Evolutionary conservation across 1,284 basidiomycete species (phyloP).

Genomic region (Sphaerobolus stellatus): DNA sequence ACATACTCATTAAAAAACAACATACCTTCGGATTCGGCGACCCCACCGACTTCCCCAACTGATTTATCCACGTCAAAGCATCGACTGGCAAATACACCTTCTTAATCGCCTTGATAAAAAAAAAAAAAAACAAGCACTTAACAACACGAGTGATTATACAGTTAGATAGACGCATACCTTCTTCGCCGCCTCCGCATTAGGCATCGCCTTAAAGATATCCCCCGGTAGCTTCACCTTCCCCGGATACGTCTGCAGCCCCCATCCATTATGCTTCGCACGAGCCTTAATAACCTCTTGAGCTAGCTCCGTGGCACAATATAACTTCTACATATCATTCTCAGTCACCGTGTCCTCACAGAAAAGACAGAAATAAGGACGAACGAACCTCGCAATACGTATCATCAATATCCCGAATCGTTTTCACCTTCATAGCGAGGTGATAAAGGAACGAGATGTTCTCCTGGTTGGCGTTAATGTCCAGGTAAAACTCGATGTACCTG

Average conservation of each 20-base stretch:
- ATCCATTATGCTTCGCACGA: conserved; percentile 63
- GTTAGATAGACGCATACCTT: conserved; percentile 42
- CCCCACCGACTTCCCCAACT: conserved; percentile 33
- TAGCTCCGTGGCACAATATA: conserved; percentile 89
- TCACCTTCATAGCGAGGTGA: conserved; percentile 79
- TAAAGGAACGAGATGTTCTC: conserved; percentile 86
- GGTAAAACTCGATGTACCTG: conserved; percentile 89
- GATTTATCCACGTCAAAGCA: conserved; percentile 50
- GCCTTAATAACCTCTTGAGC: conserved; percentile 84
- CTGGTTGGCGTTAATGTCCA: conserved; percentile 69
- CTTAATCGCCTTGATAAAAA: conserved; percentile 51
- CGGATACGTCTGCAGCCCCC: conserved; percentile 80
- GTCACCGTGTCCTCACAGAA: too few relatives aligned
- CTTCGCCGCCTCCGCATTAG: conserved; percentile 59
- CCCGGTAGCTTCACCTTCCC: conserved; percentile 77
- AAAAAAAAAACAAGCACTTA: conserved; percentile 7
- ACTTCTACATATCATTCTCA: conserved; percentile 51
- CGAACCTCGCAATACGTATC: conserved; percentile 73
- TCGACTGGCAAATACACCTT: conserved; percentile 65
- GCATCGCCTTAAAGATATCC: conserved; percentile 76
- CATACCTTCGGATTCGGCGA: conserved; percentile 18
- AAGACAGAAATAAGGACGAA: conserved; percentile 9
- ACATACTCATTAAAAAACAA: background rate
- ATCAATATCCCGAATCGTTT: conserved; percentile 82
- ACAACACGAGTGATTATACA: background rate